Evolutionary conservation across 768 basidiomycete genomes (phyloP), one percentile per base, ranked within the genome.

Genomic region (Rhizopogon vesiculosus): DNA sequence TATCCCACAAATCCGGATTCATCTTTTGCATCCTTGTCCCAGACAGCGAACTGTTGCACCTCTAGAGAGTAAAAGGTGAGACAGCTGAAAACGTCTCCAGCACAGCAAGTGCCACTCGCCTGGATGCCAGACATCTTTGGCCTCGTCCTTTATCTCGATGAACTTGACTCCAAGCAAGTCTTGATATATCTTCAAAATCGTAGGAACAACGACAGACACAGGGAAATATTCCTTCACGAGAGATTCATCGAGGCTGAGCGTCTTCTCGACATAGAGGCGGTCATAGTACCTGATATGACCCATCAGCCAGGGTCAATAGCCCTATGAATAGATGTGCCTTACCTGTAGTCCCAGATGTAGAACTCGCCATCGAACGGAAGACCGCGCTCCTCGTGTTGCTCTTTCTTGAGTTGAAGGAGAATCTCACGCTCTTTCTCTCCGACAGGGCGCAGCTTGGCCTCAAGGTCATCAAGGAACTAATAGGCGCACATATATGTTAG

Each of bases 181-280:
- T 68, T 93, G 89, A 69, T 94, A 95, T 64, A 94, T 91, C 13
- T 81, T 74, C 45, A 95, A 76, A 62, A 95, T 91, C 3, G 86
- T 78, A 6, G 90, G 88, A 10, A 95, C 87, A 42, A 95, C 90
- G 16, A 86, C 81, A 2, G 83, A 76, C 3, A 93, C 93, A 0
- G 91, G 91, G 80, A 95, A 93, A 69, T 93, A 91, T 67, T 93
- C 87, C 70, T 93, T 93, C 60, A 94, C 84, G 12, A 86, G 74
- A 59, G 80, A 80, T 60, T 93, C 89, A 58, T 93, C 90, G 35
- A 92, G 78, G 38, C 78, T 75, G 28, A 93, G 75, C 19, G 78
- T 77, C 62, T 80, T 75, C 69, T 93, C 87, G 52, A 86, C 74
- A 63, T 74, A 89, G 43, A 70, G 58, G 33, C 68, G 61, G 51